Conservation (phyloP, 306 rosid genomes). For the Casuarina glauca region DNA sequence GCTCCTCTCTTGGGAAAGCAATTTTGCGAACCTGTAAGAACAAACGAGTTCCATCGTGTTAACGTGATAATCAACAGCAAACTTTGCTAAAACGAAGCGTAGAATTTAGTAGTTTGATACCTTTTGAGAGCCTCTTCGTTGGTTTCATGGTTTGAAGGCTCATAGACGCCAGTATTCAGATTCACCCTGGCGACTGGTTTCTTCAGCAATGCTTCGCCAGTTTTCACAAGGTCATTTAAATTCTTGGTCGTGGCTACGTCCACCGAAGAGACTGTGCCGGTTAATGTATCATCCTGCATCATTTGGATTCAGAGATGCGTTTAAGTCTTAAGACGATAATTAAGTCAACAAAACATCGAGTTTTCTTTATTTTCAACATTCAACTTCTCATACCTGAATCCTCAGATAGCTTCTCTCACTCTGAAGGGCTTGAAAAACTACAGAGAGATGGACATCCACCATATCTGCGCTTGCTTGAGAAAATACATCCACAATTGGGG, state of each 20-base stretch:
- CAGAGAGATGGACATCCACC: slow-evolving; percentile 54
- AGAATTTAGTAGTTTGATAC: slow-evolving; percentile 4
- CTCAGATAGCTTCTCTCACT: slow-evolving; percentile 47
- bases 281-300: slow-evolving; percentile 55
- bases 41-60: background rate
- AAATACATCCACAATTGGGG: slow-evolving; percentile 48
- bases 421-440: slow-evolving; percentile 42
- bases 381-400: slow-evolving; percentile 41
- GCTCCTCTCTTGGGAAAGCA: slow-evolving; percentile 49
- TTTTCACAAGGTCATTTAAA: slow-evolving; percentile 43
- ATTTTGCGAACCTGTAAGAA: slow-evolving; percentile 45
- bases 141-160: slow-evolving; percentile 29
- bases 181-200: slow-evolving; percentile 59
- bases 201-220: slow-evolving; percentile 49
- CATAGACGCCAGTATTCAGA: slow-evolving; percentile 41
- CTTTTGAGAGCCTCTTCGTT: slow-evolving; percentile 57
- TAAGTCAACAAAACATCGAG: background rate
- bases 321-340: background rate
- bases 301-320: background rate
- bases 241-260: slow-evolving; percentile 57
- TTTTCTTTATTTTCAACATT: background rate
- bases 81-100: background rate
- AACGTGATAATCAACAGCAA: background rate
- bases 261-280: slow-evolving; percentile 39
- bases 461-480: slow-evolving; percentile 48